Percentiles rank a stretch among this genome's conserved stretches.
These are phyloP conservation scores for Solanum pimpinellifolium DNA, from an alignment of 257 asterid genomes.

Conservation along the genomic window DNA sequence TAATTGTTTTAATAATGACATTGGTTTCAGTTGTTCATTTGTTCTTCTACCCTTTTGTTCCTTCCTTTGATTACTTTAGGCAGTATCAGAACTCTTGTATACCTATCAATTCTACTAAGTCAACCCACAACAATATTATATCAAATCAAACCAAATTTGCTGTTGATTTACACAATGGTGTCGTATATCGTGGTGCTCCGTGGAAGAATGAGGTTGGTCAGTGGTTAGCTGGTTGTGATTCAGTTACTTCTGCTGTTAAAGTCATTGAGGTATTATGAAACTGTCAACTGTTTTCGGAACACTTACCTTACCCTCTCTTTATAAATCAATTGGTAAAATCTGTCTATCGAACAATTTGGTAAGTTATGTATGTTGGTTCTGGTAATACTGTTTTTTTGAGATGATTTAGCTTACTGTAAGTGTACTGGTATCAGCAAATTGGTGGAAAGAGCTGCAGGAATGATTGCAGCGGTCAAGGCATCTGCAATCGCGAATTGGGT, in stretches of 20 bases:
- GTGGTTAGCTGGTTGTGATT: conserved; percentile 80
- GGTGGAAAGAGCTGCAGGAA: conserved; percentile 72
- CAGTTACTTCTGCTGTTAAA: conserved; percentile 26
- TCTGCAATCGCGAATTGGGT: conserved; percentile 79
- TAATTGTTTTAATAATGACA: conserved; percentile 52
- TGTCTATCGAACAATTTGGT: not conserved
- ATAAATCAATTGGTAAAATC: not conserved
- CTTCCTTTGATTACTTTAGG: conserved; percentile 48
- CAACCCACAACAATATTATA: conserved; percentile 6
- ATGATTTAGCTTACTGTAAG: not conserved
- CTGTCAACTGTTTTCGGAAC: not conserved
- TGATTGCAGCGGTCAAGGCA: conserved; percentile 73
- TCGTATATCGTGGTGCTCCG: conserved; percentile 69
- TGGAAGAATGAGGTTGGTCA: conserved; percentile 87
- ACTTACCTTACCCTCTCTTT: not conserved
- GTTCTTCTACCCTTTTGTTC: conserved; percentile 48
- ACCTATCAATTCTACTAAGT: conserved; percentile 11
- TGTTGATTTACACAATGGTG: conserved; percentile 56
- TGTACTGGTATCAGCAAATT: conserved; percentile 47
- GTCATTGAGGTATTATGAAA: conserved; percentile 54
- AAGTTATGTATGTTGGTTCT: not conserved
- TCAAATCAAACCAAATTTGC: conserved; percentile 28
- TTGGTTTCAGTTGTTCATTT: conserved; percentile 64
- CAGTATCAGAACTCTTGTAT: conserved; percentile 34
- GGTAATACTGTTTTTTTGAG: not conserved